These are phyloP conservation scores for Cryptococcus sp. DNA, from an alignment of 1,284 basidiomycete genomes.

Conservation along the genomic window DNA sequence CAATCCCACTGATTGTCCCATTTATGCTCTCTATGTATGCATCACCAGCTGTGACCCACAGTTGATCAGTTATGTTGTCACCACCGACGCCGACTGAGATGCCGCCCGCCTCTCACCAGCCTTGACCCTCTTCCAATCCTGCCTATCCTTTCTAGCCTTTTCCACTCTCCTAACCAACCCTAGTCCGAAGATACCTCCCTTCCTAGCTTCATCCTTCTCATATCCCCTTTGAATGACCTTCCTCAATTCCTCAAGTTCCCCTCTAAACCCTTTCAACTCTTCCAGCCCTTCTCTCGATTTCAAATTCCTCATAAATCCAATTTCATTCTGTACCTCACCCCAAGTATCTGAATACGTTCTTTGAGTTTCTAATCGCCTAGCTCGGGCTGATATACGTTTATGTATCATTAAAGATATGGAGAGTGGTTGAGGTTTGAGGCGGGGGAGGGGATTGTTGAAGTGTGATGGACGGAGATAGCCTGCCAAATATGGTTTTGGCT, in stretches of 20 bases:
- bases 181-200: slow-evolving; percentile 9
- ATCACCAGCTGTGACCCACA: too few relatives aligned
- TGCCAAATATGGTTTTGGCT: slow-evolving; percentile 56
- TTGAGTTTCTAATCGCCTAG: slow-evolving; percentile 49
- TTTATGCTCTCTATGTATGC: too few relatives aligned
- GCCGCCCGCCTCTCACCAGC: too few relatives aligned
- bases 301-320: slow-evolving; percentile 53
- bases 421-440: slow-evolving; percentile 69
- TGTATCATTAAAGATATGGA: slow-evolving; percentile 65
- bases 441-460: slow-evolving; percentile 65
- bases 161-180: slow-evolving; percentile 13
- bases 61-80: too few relatives aligned
- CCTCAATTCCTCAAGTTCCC: background rate
- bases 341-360: slow-evolving; percentile 45
- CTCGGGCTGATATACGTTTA: slow-evolving; percentile 55
- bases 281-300: slow-evolving; percentile 20
- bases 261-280: slow-evolving; percentile 11
- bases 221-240: slow-evolving; percentile 12
- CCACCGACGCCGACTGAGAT: too few relatives aligned
- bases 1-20: too few relatives aligned
- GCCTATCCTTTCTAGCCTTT: slow-evolving; percentile 10
- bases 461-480: slow-evolving; percentile 59
- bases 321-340: slow-evolving; percentile 56
- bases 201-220: slow-evolving; percentile 12
- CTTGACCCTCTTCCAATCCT: slow-evolving; percentile 3